Percentiles rank a stretch among this genome's conserved stretches.
phyloP scores from a whole-genome alignment of 148 eudicot species.

The Persicaria maculosa region DNA sequence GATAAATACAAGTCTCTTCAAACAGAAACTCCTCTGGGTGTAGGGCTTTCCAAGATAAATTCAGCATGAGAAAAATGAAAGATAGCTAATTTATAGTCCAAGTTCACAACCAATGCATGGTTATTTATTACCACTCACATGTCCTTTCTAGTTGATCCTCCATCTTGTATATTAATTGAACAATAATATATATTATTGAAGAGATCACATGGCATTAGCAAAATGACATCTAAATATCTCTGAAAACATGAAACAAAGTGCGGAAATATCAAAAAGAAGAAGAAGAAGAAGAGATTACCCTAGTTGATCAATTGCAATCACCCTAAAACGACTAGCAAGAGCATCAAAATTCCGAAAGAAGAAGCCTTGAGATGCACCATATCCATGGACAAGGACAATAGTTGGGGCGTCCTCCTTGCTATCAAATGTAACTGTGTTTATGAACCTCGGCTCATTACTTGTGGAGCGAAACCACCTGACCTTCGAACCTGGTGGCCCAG shows the following conservation, averaged over 20 bases:
- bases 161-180: not conserved
- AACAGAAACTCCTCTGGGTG: not conserved
- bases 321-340: conserved; percentile 64
- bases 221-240: not conserved
- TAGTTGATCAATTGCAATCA: conserved; percentile 94
- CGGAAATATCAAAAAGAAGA: not conserved
- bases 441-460: conserved; percentile 74
- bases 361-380: conserved; percentile 95
- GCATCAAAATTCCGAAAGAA: conserved; percentile 92
- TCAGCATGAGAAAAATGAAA: not conserved
- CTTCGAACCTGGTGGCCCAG: conserved; percentile 93
- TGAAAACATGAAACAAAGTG: not conserved
- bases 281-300: conserved; percentile 35
- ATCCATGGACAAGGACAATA: conserved; percentile 92
- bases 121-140: not conserved
- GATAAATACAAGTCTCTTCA: not conserved
- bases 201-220: not conserved
- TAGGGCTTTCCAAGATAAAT: not conserved
- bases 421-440: conserved; percentile 81
- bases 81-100: not conserved
- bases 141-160: not conserved
- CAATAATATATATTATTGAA: not conserved
- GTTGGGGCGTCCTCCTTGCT: conserved; percentile 67
- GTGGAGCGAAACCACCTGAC: conserved; percentile 89
- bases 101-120: not conserved